These are phyloP conservation scores for Chamaenerion angustifolium DNA, from an alignment of 345 rosid species.

Conservation along the genomic window DNA sequence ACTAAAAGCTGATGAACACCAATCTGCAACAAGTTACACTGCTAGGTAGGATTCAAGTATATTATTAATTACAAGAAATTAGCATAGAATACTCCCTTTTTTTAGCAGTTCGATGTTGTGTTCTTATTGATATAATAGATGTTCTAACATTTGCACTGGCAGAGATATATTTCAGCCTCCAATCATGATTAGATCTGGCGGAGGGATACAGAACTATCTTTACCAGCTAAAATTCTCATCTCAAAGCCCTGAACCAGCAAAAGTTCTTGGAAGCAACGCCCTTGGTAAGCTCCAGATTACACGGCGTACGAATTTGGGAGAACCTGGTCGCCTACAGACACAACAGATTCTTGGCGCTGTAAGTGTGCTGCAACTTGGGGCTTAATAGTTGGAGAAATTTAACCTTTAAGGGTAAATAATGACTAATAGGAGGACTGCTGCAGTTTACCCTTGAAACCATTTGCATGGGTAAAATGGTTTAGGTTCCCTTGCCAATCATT, in stretches of 20 bases:
- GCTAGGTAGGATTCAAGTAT: conserved; percentile 26
- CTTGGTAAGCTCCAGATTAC: conserved; percentile 94
- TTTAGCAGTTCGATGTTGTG: background rate
- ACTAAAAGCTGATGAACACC: conserved; percentile 39
- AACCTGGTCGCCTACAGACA: conserved; percentile 94
- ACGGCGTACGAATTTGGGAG: conserved; percentile 95
- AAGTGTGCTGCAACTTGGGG: conserved; percentile 18
- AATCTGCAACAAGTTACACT: conserved; percentile 18
- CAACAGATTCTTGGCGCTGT: conserved; percentile 92
- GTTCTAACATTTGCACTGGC: conserved; percentile 11
- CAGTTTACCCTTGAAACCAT: too few relatives aligned
- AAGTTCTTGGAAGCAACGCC: conserved; percentile 53
- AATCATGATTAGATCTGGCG: conserved; percentile 70
- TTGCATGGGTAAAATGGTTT: too few relatives aligned
- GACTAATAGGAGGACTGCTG: too few relatives aligned
- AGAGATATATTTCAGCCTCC: conserved; percentile 59
- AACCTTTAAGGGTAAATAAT: too few relatives aligned
- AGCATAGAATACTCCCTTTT: background rate
- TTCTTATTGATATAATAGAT: background rate
- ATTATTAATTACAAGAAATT: background rate
- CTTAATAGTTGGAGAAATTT: too few relatives aligned
- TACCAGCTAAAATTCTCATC: conserved; percentile 46
- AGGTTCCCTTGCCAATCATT: too few relatives aligned
- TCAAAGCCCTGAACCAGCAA: conserved; percentile 29
- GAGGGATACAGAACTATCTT: conserved; percentile 83